These are phyloP conservation scores for Thamnidium elegans DNA, from an alignment of 192 early-diverging fungal species.

Conservation along the genomic window DNA sequence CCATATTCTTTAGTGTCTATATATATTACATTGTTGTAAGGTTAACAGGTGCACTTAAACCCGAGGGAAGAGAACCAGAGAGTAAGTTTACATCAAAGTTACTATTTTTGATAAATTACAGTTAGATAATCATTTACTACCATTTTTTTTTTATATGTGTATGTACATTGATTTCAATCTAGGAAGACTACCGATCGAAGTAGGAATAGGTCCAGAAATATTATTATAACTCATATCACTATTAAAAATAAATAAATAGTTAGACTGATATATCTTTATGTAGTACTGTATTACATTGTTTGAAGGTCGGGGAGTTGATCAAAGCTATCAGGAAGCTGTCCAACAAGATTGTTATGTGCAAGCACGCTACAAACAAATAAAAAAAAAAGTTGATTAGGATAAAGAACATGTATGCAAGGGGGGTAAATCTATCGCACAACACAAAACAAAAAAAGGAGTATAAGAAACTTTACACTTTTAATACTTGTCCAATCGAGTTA, in stretches of 20 bases:
- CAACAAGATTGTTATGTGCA: slow-evolving; percentile 27
- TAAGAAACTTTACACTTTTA: slow-evolving; percentile 20
- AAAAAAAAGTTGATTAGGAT: neutral
- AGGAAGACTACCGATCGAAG: neutral
- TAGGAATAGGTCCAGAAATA: neutral
- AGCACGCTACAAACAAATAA: slow-evolving; percentile 19
- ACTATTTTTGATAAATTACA: neutral
- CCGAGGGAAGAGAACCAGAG: neutral
- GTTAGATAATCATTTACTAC: neutral
- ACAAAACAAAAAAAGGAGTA: neutral
- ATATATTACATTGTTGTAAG: neutral
- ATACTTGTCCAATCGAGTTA: slow-evolving; percentile 25
- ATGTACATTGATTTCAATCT: neutral
- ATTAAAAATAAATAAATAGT: neutral
- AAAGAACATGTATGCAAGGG: neutral
- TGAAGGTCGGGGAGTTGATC: slow-evolving; percentile 21
- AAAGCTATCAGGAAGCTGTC: slow-evolving; percentile 29
- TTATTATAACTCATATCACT: neutral
- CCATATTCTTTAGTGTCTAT: no score
- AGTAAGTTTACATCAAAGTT: neutral
- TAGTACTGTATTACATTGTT: slow-evolving; percentile 19
- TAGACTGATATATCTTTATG: neutral
- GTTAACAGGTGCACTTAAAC: neutral
- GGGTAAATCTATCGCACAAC: neutral
- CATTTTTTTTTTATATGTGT: neutral